Percentiles rank a stretch among this genome's conserved stretches.
These are phyloP conservation scores for Tricholoma bakamatsutake DNA, from an alignment of 768 basidiomycete genomes.

Conservation along the genomic window DNA sequence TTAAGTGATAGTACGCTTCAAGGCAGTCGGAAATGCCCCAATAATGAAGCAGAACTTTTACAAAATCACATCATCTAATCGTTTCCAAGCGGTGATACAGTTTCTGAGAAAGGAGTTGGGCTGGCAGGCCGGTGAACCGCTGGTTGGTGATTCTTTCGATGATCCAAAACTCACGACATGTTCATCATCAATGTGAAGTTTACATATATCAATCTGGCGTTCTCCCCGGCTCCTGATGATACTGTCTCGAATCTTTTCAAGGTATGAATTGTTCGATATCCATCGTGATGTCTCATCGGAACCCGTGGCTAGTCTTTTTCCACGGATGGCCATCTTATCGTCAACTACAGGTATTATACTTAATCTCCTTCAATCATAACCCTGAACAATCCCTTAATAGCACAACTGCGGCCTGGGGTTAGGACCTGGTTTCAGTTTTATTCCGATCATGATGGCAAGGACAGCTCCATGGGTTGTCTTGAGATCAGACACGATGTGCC, in stretches of 20 bases:
- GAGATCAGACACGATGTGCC: background rate
- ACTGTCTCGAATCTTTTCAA: conserved; percentile 75
- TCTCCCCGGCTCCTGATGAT: conserved; percentile 80
- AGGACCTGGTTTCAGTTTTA: conserved; percentile 1
- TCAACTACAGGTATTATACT: conserved; percentile 73
- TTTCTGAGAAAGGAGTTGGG: conserved; percentile 85
- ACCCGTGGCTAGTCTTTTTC: conserved; percentile 58
- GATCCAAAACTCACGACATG: background rate
- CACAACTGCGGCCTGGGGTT: conserved; percentile 42
- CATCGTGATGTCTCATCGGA: background rate
- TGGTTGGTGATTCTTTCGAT: conserved; percentile 44
- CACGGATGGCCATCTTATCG: conserved; percentile 85
- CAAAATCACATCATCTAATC: conserved; percentile 91
- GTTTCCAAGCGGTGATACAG: conserved; percentile 90
- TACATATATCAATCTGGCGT: conserved; percentile 63
- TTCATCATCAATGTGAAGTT: no score
- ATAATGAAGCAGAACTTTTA: conserved; percentile 99
- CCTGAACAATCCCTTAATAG: conserved; percentile 15
- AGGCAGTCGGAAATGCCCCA: conserved; percentile 93
- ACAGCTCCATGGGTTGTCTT: background rate
- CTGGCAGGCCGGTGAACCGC: conserved; percentile 77
- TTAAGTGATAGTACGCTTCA: conserved; percentile 91
- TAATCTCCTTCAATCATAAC: background rate
- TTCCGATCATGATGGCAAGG: background rate
- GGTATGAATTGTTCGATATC: conserved; percentile 25